A percentile compares a stretch with the other conserved stretches of the same genome.
phyloP scores from a whole-genome alignment of 495 filamentous ascomycete genomes.

The Daldinia vernicosa region DNA sequence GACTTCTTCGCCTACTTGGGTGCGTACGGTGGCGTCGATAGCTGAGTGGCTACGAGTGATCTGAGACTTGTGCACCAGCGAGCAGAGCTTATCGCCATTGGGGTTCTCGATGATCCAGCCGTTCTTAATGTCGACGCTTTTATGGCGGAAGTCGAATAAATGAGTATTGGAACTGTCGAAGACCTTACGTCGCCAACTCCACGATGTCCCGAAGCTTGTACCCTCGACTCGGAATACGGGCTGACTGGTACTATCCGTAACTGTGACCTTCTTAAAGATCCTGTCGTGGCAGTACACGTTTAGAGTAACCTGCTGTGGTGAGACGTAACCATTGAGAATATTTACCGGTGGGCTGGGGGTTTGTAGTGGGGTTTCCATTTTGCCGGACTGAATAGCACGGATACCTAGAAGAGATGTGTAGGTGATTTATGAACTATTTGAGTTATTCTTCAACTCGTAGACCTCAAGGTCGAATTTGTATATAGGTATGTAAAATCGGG shows the following conservation, averaged over 20 bases:
- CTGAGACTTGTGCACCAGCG: neutral
- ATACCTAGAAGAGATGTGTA: neutral
- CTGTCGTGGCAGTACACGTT: neutral
- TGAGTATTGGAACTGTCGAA: neutral
- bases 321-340: neutral
- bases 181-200: neutral
- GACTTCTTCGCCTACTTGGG: neutral
- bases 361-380: neutral
- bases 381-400: neutral
- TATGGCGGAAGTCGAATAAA: neutral
- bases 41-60: neutral
- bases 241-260: neutral
- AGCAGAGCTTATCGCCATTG: neutral
- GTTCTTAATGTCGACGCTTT: neutral
- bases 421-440: neutral
- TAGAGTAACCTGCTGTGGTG: neutral
- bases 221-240: neutral
- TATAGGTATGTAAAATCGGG: neutral
- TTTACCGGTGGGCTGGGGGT: neutral
- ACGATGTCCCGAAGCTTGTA: neutral
- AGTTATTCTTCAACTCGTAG: neutral
- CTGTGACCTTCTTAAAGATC: neutral
- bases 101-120: neutral
- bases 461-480: neutral
- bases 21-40: conserved; percentile 1